Evolutionary conservation across 352 stramenopile genomes (phyloP), one percentile per base, ranked within the genome.

Genomic region (Globisporangium cystogenes): DNA sequence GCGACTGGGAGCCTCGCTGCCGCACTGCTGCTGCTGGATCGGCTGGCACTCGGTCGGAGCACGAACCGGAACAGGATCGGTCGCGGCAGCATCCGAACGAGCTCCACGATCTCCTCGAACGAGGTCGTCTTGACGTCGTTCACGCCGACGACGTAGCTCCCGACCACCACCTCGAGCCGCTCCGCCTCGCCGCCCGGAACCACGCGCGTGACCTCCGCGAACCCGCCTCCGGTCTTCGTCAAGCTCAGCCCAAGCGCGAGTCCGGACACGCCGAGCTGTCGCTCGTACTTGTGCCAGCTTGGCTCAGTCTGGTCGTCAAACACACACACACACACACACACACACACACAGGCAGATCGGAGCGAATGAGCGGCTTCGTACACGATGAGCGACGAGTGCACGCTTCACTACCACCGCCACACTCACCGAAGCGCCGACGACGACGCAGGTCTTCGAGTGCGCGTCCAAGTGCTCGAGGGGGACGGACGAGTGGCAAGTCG

Each of bases 31-130:
- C 18, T 23, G 18, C 33, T 51, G 33, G 12, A 39, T 35, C 29
- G 29, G 10, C 4, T 11, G 33, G 18, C 12, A 18, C 64, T 65
- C 16, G 72, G 60, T 11, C 73, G 71, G 21, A 74, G 82, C 0
- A 71, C 78, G 56, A 94, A 91, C 20, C 76, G 70, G 51, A 94
- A 92, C 27, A 64, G 18, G 26, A 88, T 79, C 8, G 82, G 84
- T 8, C 77, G 67, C 14, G 72, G 67, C 2, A 74, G 45, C 2
- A 57, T 67, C 54, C 68, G 64, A 29, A 94, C 73, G 48, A 80
- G 65, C 7, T 68, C 57, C 41, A 94, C 82, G 37, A 94, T 65
- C 39, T 87, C 76, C 39, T 94, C 76, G 54, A 89, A 94, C 26
- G 67, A 66, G 8, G 81, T 66, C 42, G 72, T 87, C 26, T 73